Base-by-base conservation (phyloP, 306 rosid genomes). In the Dryas alaskensis region DNA sequence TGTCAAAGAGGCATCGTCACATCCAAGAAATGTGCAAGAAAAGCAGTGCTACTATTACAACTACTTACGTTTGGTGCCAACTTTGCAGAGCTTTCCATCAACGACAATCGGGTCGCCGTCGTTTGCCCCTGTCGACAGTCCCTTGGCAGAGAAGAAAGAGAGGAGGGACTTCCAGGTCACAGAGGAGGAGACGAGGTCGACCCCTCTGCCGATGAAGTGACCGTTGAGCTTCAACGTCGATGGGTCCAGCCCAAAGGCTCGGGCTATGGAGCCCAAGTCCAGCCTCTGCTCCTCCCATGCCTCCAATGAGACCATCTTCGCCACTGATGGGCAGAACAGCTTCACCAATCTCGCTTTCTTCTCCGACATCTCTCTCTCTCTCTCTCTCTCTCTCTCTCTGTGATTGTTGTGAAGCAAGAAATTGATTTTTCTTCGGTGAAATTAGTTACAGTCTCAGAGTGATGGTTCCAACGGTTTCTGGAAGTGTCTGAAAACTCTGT, bases 131-230 rank as follows among this genome's bases (percentile, higher is more conserved):
- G 88, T 82, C 52, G 97, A 52, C 59, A 91, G 87, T 0, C 94
- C 79, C 76, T 81, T 91, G 44, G 81, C 49, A 19, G 92, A 82
- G 77, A 93, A 93, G 87, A 87, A 93, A 78, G 94, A 84, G 14
- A 91, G 87, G 8, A 91, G 86, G 14, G 92, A 81, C 0, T 80
- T 88, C 98, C 98, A 93, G 59, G 92, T 93, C 1, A 93, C 82
- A 13, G 90, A 89, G 45, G 87, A 82, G 10, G 98, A 73, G 4
- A 93, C 40, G 17, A 87, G 77, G 69, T 91, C 93, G 13, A 58
- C 1, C 4, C 93, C 98, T 81, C 92, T 84, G 77, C 93, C 69
- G 44, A 93, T 80, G 60, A 89, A 93, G 89, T 87, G 83, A 22
- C 89, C 89, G 37, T 93, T 93, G 53, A 93, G 86, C 81, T 66